A percentile compares a stretch with the other conserved stretches of the same genome.
Evolutionary conservation across 345 rosid genomes (phyloP).

Genomic region (Pistacia vera): DNA sequence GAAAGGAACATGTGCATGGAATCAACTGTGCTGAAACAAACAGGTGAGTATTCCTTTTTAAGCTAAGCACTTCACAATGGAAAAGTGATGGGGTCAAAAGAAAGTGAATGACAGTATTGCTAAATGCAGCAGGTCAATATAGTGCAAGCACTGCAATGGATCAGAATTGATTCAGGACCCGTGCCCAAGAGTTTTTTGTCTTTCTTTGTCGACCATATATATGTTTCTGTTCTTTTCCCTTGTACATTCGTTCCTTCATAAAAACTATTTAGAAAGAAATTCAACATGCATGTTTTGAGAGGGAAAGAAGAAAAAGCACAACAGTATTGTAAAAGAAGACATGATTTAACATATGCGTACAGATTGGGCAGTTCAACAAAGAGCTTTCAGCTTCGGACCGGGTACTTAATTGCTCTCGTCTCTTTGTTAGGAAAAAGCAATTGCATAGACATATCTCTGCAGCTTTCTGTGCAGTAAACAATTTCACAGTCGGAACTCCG

Average conservation of each 20-base stretch:
- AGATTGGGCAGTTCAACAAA: no score
- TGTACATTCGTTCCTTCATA: background rate
- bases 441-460: no score
- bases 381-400: no score
- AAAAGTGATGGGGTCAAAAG: background rate
- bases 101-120: background rate
- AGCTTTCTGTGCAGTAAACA: no score
- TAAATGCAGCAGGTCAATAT: background rate
- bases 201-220: background rate
- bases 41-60: background rate
- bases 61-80: background rate
- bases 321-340: no score
- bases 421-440: no score
- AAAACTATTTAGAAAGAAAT: no score
- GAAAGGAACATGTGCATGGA: background rate
- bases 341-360: no score
- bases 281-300: no score
- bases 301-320: no score
- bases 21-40: background rate
- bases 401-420: no score
- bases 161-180: background rate
- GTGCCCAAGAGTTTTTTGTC: slow-evolving; percentile 10
- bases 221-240: background rate
- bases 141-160: background rate
- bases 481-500: no score